phyloP scores from a whole-genome alignment of 148 eudicot genomes.

The Bassia scoparia region DNA sequence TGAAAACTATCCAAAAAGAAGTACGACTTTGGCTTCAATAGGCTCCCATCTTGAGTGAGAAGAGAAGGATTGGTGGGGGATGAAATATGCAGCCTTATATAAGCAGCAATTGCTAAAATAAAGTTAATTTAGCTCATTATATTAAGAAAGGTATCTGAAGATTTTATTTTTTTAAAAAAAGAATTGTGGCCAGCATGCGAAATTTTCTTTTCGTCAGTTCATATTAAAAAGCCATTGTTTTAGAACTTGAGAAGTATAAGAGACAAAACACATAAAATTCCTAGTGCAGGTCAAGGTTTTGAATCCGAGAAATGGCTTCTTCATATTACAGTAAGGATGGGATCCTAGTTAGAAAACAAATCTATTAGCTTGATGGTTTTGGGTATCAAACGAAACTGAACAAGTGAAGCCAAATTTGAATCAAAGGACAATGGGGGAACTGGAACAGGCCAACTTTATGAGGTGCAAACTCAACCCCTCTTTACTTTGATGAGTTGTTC shows the following conservation, averaged over 20 bases:
- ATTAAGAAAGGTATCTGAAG: too few species aligned
- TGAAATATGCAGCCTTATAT: not conserved
- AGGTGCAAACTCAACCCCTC: not conserved
- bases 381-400: not conserved
- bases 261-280: not conserved
- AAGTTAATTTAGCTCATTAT: not conserved
- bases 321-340: not conserved
- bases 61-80: too few species aligned
- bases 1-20: not conserved
- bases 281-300: not conserved
- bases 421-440: not conserved
- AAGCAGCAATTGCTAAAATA: not conserved
- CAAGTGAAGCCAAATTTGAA: not conserved
- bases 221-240: not conserved
- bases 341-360: not conserved
- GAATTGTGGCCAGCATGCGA: not conserved
- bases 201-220: not conserved
- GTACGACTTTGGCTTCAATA: not conserved
- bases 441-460: not conserved
- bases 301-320: not conserved
- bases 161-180: too few species aligned
- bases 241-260: not conserved
- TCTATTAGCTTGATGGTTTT: not conserved
- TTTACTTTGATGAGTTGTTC: not conserved
- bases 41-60: not conserved